Evolutionary conservation across 768 basidiomycete species (phyloP), one percentile per base, ranked within the genome.

Genomic region (Tulasnella sp.): DNA sequence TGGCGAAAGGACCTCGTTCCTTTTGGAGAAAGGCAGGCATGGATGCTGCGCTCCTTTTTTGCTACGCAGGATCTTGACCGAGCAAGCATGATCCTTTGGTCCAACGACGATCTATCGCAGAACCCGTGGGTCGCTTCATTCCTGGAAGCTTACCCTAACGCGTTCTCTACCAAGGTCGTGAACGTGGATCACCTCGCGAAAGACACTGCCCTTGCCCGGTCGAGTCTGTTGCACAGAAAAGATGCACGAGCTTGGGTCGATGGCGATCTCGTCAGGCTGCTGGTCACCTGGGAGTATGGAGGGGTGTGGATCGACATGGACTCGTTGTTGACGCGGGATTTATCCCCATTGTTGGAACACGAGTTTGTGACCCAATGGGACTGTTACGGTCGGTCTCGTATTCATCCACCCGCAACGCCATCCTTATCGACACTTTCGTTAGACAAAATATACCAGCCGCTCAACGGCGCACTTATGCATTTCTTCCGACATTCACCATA

Each of bases 291-390:
- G 88, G 81, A 79, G 60, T 81, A 78, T 65, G 94, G 94, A 1
- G 94, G 94, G 0, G 80, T 96, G 21, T 98, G 94, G 94, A 75
- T 97, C 45, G 94, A 99, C 67, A 96, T 97, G 91, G 94, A 99
- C 69, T 86, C 86, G 49, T 75, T 98, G 54, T 72, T 97, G 61
- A 94, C 90, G 42, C 74, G 94, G 54, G 87, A 92, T 70, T 71
- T 98, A 32, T 74, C 82, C 2, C 91, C 93, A 7, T 73, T 97
- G 55, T 75, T 86, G 5, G 93, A 96, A 67, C 85, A 89, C 64
- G 94, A 99, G 69, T 99, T 93, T 66, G 89, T 97, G 8, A 94
- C 90, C 1, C 92, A 99, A 65, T 99, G 94, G 94, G 94, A 99
- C 66, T 97, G 94, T 68, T 97, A 97, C 65, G 88, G 93, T 91